phyloP scores from a whole-genome alignment of 164 flowering plant genomes.

The Tetrastigma voinierianum region DNA sequence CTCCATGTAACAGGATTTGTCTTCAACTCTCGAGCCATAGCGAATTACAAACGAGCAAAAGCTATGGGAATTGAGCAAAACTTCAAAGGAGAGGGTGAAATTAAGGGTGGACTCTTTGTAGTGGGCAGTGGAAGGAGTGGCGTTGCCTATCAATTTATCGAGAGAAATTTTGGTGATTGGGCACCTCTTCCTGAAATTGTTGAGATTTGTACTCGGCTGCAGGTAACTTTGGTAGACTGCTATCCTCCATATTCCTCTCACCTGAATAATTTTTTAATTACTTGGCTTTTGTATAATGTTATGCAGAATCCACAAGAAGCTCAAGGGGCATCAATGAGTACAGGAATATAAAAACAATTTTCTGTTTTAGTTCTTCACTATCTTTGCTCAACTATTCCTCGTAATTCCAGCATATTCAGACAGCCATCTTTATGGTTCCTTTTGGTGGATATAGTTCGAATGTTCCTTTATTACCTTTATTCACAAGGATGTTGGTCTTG shows the following conservation, averaged over 20 bases:
- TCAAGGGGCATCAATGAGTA: slow-evolving; percentile 15
- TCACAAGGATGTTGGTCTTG: too few relatives aligned
- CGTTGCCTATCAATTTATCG: slow-evolving; percentile 77
- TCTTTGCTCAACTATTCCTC: background rate
- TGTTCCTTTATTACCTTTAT: too few relatives aligned
- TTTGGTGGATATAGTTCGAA: too few relatives aligned
- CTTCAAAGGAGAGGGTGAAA: slow-evolving; percentile 71
- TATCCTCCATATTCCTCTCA: background rate
- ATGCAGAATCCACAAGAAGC: slow-evolving; percentile 25
- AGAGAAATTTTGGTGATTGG: slow-evolving; percentile 84
- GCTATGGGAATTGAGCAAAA: slow-evolving; percentile 50
- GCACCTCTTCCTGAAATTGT: slow-evolving; percentile 66
- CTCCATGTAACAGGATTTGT: slow-evolving; percentile 75
- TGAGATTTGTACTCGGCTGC: slow-evolving; percentile 51
- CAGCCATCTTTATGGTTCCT: too few relatives aligned
- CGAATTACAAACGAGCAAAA: slow-evolving; percentile 74
- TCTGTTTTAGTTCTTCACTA: too few relatives aligned
- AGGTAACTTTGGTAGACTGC: slow-evolving; percentile 36
- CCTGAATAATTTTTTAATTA: background rate
- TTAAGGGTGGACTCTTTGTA: slow-evolving; percentile 72
- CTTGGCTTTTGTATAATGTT: slow-evolving; percentile 10
- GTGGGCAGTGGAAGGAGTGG: slow-evolving; percentile 71
- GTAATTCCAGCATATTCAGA: background rate
- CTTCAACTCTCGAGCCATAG: slow-evolving; percentile 61
- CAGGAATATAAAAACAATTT: slow-evolving; percentile 11